phyloP scores from a whole-genome alignment of 495 filamentous ascomycete species.

The Penicillium crystallinum region DNA sequence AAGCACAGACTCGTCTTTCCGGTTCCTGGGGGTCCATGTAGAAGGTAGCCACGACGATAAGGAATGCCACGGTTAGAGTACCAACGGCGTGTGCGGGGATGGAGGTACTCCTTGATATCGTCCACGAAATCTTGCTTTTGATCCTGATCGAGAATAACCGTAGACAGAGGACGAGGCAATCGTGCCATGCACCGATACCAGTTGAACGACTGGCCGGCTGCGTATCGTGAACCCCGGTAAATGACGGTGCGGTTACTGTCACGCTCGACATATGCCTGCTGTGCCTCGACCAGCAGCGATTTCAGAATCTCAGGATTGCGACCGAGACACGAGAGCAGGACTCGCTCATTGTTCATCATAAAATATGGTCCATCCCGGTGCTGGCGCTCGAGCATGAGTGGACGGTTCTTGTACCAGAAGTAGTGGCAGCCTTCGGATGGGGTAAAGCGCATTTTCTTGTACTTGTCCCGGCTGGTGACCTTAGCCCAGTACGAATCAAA shows the following conservation, averaged over 20 bases:
- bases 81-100: conserved; percentile 67
- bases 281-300: conserved; percentile 60
- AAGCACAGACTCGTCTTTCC: conserved; percentile 51
- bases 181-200: conserved; percentile 66
- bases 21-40: conserved; percentile 46
- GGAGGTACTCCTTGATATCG: conserved; percentile 87
- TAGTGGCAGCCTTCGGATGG: conserved; percentile 60
- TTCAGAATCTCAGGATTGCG: conserved; percentile 61
- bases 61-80: conserved; percentile 65
- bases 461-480: conserved; percentile 43
- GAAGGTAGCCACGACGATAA: conserved; percentile 44
- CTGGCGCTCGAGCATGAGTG: conserved; percentile 51
- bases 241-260: conserved; percentile 62
- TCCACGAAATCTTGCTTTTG: conserved; percentile 67
- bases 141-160: conserved; percentile 71
- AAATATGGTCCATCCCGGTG: conserved; percentile 27
- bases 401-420: conserved; percentile 56
- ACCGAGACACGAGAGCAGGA: conserved; percentile 62
- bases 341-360: conserved; percentile 49
- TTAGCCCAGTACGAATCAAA: conserved; percentile 48
- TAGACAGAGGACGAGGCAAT: conserved; percentile 72
- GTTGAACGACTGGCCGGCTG: conserved; percentile 29
- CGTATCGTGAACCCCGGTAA: conserved; percentile 48
- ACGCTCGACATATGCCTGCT: conserved; percentile 49
- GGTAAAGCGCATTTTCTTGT: conserved; percentile 58